Conservation (phyloP, 2,329 filamentous ascomycete species). For the Sporothrix schenckii region DNA sequence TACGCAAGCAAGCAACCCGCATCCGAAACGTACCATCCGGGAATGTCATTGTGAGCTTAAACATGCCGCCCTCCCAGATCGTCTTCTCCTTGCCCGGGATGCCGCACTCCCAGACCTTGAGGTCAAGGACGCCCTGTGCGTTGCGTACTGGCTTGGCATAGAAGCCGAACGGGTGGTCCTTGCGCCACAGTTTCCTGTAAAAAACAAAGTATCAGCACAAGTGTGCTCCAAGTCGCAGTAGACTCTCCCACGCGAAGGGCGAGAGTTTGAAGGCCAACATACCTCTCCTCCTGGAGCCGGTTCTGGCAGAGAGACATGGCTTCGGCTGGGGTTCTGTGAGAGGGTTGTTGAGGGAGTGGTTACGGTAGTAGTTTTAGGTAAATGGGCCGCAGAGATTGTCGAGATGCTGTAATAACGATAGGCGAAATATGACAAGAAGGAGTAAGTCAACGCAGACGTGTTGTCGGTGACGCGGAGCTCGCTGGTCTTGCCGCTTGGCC, state of each 20-base stretch:
- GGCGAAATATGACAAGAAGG: not conserved
- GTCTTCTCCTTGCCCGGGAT: constrained; percentile 96
- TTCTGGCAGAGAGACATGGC: constrained; percentile 87
- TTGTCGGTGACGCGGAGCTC: not conserved
- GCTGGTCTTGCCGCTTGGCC: not conserved
- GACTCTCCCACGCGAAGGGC: not conserved
- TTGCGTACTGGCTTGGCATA: constrained; percentile 86
- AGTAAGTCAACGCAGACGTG: not conserved
- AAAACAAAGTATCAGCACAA: not conserved
- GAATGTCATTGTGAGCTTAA: constrained; percentile 91
- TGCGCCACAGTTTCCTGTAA: constrained; percentile 88
- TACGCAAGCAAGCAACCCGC: not conserved
- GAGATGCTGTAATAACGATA: not conserved
- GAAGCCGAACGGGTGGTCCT: constrained; percentile 97
- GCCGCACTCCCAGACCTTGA: constrained; percentile 96
- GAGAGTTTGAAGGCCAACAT: constrained; percentile 42
- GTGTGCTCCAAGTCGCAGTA: not conserved
- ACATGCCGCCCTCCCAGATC: constrained; percentile 95
- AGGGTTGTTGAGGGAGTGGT: not conserved
- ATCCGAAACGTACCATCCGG: constrained; percentile 72
- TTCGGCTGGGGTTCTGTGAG: not conserved
- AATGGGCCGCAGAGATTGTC: not conserved
- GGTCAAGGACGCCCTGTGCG: constrained; percentile 77
- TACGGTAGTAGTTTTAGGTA: not conserved
- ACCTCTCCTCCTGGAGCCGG: constrained; percentile 86